Conservation (phyloP, 257 asterid genomes). For the Solanum ossicruentum region DNA sequence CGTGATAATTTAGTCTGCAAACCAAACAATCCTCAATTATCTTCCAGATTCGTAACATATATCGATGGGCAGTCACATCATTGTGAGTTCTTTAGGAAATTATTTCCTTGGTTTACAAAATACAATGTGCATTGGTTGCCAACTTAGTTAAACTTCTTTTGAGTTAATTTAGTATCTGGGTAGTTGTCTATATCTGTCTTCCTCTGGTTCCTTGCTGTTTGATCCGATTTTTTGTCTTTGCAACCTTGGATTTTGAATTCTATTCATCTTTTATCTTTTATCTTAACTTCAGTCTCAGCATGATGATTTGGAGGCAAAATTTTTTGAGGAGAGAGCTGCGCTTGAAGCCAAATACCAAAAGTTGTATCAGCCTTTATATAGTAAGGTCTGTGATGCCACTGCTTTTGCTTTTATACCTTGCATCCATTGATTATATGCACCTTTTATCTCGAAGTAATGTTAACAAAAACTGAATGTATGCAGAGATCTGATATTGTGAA, state of each 20-base stretch:
- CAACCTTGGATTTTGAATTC: not conserved
- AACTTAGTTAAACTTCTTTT: not conserved
- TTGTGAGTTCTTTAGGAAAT: not conserved
- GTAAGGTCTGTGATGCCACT: constrained; percentile 21
- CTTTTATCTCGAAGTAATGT: not conserved
- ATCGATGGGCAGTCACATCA: not conserved
- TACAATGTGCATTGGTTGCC: not conserved
- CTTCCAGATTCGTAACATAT: not conserved
- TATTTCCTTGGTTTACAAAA: not conserved
- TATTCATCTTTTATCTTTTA: not conserved
- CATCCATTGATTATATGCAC: not conserved
- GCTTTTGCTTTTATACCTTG: not conserved
- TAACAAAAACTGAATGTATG: not conserved
- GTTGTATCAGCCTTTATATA: constrained; percentile 45
- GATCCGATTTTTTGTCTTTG: not conserved
- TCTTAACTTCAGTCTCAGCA: constrained; percentile 31
- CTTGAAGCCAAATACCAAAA: constrained; percentile 71
- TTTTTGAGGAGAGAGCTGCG: constrained; percentile 51
- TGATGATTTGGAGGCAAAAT: constrained; percentile 52
- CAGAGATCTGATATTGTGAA: constrained; percentile 3
- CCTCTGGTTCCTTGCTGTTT: not conserved
- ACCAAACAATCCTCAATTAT: not conserved
- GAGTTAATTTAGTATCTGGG: not conserved
- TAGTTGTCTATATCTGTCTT: not conserved
- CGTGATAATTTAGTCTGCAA: not conserved